Evolutionary conservation across 345 rosid genomes (phyloP), one percentile per base, ranked within the genome.

Genomic region (Citropsis articulata): DNA sequence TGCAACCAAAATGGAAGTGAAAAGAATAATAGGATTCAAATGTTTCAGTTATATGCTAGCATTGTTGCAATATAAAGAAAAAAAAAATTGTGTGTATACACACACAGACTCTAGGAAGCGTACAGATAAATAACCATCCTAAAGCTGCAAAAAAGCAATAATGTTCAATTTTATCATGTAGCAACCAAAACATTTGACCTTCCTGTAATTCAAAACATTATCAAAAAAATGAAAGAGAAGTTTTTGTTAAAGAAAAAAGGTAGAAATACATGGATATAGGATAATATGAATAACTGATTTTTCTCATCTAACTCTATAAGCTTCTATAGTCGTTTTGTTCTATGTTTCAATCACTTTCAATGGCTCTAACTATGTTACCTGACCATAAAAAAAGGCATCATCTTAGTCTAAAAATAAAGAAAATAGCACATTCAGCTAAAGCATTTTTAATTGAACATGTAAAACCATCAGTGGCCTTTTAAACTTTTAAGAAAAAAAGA

Each of bases 271-370:
- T 83, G 56, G 56, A 87, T 87, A 55, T 90, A 78, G 71, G 82
- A 78, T 62, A 81, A 80, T 68, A 30, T 89, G 61, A 90, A 48
- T 21, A 79, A 76, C 77, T 78, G 85, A 77, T 90, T 91, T 67
- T 63, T 77, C 60, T 87, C 91, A 55, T 87, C 88, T 9, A 81
- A 80, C 84, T 87, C 90, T 79, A 80, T 83, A 24, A 91, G 88
- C 86, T 85, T 93, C 83, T 85, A 81, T 27, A 86, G 83, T 81
- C 97, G 90, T 82, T 72, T 78, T 84, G 85, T 89, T 93, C 98
- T 80, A 88, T 66, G 28, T 72, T 85, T 80, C 91, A 83, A 80
- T 91, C 93, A 83, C 82, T 89, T 84, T 86, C 82, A 69, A 95
- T 85, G 83, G 91, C 98, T 88, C 87, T 93, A 68, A 88, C 74